Conservation (phyloP, 2,329 filamentous ascomycete species). For the Canariomyces notabilis region DNA sequence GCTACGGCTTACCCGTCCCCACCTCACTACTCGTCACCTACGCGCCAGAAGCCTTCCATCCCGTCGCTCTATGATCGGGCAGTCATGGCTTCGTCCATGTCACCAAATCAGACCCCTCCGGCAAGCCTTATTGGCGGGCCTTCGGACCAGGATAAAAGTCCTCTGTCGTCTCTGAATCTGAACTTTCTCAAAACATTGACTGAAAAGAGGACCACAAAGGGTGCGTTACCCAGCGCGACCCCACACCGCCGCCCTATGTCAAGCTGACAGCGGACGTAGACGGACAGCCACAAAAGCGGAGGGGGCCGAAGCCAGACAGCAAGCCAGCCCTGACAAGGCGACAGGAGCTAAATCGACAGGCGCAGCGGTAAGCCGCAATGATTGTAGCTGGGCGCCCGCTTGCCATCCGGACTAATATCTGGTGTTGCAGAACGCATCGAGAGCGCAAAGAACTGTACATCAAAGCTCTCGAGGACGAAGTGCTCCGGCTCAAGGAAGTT, state of each 20-base stretch:
- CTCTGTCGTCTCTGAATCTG: conserved; percentile 46
- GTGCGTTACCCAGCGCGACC: conserved; percentile 36
- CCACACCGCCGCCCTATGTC: too few relatives aligned
- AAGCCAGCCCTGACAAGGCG: conserved; percentile 88
- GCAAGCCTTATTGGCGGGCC: conserved; percentile 20
- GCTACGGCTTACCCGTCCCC: conserved; percentile 33
- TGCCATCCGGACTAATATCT: background rate
- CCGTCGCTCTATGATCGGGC: conserved; percentile 32
- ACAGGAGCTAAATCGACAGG: conserved; percentile 92
- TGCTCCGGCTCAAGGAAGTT: conserved; percentile 82
- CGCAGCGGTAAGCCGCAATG: conserved; percentile 65
- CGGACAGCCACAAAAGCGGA: conserved; percentile 78
- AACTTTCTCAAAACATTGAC: conserved; percentile 61
- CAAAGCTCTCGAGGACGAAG: conserved; percentile 86
- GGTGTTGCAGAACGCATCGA: conserved; percentile 72
- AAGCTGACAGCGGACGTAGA: conserved; percentile 44
- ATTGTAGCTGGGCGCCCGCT: conserved; percentile 3
- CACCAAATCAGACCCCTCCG: conserved; percentile 32
- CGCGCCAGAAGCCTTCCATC: conserved; percentile 29
- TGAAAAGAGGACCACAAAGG: conserved; percentile 74
- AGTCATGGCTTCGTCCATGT: conserved; percentile 45
- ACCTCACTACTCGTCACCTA: conserved; percentile 30
- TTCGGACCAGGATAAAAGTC: conserved; percentile 34
- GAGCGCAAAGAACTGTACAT: conserved; percentile 97
- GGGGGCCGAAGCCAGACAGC: conserved; percentile 93